Percentiles rank a stretch among this genome's conserved stretches.
Evolutionary conservation across 345 rosid species (phyloP).

Genomic region (Rhodamnia rubescens): DNA sequence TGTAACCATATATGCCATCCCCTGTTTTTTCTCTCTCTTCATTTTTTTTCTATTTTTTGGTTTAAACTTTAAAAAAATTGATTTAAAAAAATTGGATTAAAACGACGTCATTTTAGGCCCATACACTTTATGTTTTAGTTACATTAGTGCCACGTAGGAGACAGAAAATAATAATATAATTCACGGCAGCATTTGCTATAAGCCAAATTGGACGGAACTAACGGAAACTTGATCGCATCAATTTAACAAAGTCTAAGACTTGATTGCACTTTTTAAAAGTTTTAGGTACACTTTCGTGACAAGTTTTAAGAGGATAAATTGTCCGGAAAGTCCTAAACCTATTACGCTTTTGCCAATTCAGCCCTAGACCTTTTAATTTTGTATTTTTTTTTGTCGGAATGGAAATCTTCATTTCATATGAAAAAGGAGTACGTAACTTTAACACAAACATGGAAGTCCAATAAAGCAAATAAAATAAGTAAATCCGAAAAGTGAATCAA

Average conservation of each 20-base stretch:
- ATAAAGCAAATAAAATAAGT: too few relatives aligned
- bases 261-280: background rate
- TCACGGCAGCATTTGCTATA: background rate
- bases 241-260: background rate
- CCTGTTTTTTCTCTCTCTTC: background rate
- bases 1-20: too few relatives aligned
- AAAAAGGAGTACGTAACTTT: too few relatives aligned
- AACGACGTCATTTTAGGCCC: background rate
- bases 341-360: too few relatives aligned
- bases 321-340: too few relatives aligned
- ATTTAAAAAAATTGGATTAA: background rate
- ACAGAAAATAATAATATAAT: background rate
- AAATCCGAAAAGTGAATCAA: too few relatives aligned
- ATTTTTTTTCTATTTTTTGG: too few relatives aligned
- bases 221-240: background rate
- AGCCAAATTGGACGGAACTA: background rate
- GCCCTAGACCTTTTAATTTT: too few relatives aligned
- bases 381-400: too few relatives aligned
- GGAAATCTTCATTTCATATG: too few relatives aligned
- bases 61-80: background rate
- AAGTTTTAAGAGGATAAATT: background rate
- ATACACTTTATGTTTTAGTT: background rate
- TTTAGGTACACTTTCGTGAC: background rate
- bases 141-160: accelerated
- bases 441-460: too few relatives aligned